phyloP scores from a whole-genome alignment of 2,329 filamentous ascomycete genomes.

The Talaromyces islandicus region DNA sequence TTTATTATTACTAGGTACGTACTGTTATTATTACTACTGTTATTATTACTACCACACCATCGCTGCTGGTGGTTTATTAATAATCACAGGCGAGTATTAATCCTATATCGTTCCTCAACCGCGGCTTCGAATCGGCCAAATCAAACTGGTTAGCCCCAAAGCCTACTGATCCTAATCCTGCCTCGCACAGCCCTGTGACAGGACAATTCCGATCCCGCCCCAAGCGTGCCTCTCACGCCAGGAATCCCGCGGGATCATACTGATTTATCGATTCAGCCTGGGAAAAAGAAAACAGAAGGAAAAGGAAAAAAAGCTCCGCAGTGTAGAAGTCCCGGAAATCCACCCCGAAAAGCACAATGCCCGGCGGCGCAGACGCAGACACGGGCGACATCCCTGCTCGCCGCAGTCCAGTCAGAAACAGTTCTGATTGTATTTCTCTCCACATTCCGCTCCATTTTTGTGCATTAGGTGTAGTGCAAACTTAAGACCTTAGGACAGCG shows the following conservation, averaged over 20 bases:
- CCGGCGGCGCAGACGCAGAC: neutral
- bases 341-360: neutral
- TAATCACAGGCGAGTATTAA: neutral
- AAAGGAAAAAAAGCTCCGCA: neutral
- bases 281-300: neutral
- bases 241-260: neutral
- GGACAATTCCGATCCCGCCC: neutral
- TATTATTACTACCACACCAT: neutral
- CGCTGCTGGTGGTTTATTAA: neutral
- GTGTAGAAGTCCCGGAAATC: neutral
- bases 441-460: neutral
- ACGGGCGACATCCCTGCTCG: neutral
- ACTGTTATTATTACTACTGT: neutral
- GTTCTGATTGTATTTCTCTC: neutral
- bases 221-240: neutral
- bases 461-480: no score
- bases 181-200: neutral
- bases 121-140: neutral
- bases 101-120: neutral
- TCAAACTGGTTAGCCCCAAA: neutral
- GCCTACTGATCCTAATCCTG: neutral
- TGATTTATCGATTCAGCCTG: neutral
- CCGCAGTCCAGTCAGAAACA: neutral
- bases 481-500: neutral
- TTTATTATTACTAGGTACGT: neutral